These are phyloP conservation scores for Antitrichia curtipendula DNA, from an alignment of 225 moss, liverwort and hornwort species.

Conservation along the genomic window DNA sequence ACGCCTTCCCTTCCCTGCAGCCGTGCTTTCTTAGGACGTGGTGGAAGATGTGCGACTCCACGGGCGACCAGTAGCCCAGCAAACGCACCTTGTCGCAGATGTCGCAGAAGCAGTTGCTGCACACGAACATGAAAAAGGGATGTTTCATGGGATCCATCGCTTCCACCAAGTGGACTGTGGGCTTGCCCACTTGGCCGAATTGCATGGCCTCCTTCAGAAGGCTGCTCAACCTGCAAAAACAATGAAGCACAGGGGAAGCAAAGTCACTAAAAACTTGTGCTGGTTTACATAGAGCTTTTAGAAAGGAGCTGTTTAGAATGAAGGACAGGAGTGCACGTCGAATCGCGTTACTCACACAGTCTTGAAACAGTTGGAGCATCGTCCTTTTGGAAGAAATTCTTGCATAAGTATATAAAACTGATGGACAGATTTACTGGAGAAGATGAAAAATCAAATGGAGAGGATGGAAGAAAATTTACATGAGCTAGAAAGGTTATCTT, in stretches of 20 bases:
- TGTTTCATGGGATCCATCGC: neutral
- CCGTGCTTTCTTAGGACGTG: neutral
- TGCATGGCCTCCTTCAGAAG: conserved; percentile 25
- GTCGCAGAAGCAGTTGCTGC: conserved; percentile 47
- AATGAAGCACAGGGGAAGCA: neutral
- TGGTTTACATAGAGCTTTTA: neutral
- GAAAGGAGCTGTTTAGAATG: neutral
- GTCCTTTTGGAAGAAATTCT: neutral
- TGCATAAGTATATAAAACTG: neutral
- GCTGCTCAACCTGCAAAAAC: conserved; percentile 6
- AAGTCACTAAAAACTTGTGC: neutral
- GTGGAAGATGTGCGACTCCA: conserved; percentile 36
- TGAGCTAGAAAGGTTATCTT: neutral
- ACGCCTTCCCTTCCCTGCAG: conserved; percentile 1
- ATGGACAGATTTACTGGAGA: neutral
- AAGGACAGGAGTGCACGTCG: neutral
- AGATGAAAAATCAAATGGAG: neutral
- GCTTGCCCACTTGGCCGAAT: conserved; percentile 24
- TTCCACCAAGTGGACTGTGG: conserved; percentile 26
- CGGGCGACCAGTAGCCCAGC: conserved; percentile 40
- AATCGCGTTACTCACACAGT: neutral
- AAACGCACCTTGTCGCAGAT: conserved; percentile 37
- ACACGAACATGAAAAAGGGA: conserved; percentile 44
- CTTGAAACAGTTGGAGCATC: neutral
- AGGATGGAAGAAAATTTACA: neutral